These are phyloP conservation scores for Penicillium thymicola DNA, from an alignment of 2,329 filamentous ascomycete species.

Conservation along the genomic window DNA sequence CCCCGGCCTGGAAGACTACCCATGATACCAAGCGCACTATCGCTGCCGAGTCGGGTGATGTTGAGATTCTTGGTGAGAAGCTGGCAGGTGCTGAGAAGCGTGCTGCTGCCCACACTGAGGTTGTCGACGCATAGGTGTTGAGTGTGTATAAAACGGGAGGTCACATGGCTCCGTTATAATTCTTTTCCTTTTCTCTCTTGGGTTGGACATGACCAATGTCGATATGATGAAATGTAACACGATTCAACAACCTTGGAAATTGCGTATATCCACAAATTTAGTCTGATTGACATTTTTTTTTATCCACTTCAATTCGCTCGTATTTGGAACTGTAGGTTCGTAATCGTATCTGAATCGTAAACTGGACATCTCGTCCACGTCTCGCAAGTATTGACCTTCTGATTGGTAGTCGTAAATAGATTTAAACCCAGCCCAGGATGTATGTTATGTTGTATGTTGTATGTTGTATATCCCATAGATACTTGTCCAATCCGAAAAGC, in stretches of 20 bases:
- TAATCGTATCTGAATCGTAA: not conserved
- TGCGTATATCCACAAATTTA: not conserved
- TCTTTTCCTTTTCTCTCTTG: not conserved
- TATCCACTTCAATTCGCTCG: not conserved
- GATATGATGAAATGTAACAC: constrained; percentile 8
- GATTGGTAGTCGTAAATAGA: not conserved
- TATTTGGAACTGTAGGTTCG: not conserved
- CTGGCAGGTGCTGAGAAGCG: constrained; percentile 14
- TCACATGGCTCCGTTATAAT: not conserved
- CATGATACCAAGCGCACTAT: constrained; percentile 30
- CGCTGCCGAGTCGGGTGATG: constrained; percentile 30
- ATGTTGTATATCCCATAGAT: too few relatives aligned
- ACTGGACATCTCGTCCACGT: not conserved
- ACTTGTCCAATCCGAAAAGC: not conserved
- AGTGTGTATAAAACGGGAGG: not conserved
- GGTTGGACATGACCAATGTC: not conserved
- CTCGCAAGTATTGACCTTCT: not conserved
- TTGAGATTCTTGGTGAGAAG: constrained; percentile 30
- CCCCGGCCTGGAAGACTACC: constrained; percentile 39
- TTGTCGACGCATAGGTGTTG: not conserved
- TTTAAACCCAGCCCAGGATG: not conserved
- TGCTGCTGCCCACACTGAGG: constrained; percentile 12
- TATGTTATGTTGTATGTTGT: too few relatives aligned
- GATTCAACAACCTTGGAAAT: not conserved
- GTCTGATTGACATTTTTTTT: not conserved